Percentiles rank a stretch among this genome's conserved stretches.
Evolutionary conservation across 192 early-diverging fungal genomes (phyloP).

Genomic region (Coemansia sp.): DNA sequence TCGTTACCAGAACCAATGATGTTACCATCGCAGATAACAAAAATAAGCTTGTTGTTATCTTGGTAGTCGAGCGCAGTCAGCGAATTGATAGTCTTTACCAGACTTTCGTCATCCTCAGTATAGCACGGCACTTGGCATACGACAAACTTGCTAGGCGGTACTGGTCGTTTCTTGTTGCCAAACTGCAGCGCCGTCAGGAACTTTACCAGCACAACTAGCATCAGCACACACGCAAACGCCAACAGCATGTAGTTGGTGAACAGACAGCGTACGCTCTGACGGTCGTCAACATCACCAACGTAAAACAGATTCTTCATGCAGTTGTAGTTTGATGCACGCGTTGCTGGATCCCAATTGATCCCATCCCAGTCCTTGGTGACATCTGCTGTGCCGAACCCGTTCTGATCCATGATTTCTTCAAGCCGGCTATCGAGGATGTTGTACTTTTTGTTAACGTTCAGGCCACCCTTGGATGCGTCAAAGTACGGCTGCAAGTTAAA

Average conservation of each 20-base stretch:
- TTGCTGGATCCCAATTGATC: conserved; percentile 9
- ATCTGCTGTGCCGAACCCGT: conserved; percentile 51
- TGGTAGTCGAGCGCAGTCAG: conserved; percentile 75
- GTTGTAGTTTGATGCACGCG: conserved; percentile 54
- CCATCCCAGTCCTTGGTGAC: conserved; percentile 38
- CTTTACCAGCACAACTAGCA: conserved; percentile 76
- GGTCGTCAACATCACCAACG: conserved; percentile 77
- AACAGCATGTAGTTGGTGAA: conserved; percentile 86
- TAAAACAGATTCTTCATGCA: conserved; percentile 88
- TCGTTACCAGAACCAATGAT: conserved; percentile 95
- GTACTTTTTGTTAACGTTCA: conserved; percentile 29
- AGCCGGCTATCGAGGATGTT: conserved; percentile 35
- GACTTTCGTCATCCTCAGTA: conserved; percentile 83
- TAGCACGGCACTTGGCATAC: conserved; percentile 95
- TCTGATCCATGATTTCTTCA: conserved; percentile 59
- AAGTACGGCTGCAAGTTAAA: conserved; percentile 67
- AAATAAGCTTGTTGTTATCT: conserved; percentile 85
- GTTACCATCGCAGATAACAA: conserved; percentile 83
- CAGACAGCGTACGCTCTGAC: conserved; percentile 69
- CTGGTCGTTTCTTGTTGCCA: conserved; percentile 62
- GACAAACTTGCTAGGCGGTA: conserved; percentile 90
- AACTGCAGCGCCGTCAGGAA: conserved; percentile 80
- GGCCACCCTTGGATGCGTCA: conserved; percentile 35
- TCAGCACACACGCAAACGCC: conserved; percentile 70
- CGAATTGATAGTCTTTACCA: conserved; percentile 80